phyloP scores from a whole-genome alignment of 2,329 filamentous ascomycete species.

The Neoscytalidium dimidiatum region DNA sequence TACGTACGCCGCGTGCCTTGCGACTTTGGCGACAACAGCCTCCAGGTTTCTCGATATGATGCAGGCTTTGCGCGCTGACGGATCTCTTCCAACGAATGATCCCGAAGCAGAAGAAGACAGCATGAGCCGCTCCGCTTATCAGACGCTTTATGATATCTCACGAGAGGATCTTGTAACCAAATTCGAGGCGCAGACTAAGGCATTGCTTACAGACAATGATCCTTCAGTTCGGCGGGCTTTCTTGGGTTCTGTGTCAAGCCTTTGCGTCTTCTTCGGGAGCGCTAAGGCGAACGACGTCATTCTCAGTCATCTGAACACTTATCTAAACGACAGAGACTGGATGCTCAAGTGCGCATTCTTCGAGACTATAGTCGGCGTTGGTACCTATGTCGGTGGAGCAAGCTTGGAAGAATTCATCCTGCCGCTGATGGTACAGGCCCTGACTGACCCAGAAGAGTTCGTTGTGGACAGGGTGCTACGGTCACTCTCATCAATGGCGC shows the following conservation, averaged over 20 bases:
- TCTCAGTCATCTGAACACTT: constrained; percentile 92
- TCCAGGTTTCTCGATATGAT: constrained; percentile 87
- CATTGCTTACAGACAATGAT: constrained; percentile 83
- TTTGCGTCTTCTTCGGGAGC: constrained; percentile 94
- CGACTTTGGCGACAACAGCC: constrained; percentile 83
- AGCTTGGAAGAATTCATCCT: constrained; percentile 94
- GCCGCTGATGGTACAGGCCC: constrained; percentile 90
- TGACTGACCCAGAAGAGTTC: constrained; percentile 90
- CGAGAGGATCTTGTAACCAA: constrained; percentile 77
- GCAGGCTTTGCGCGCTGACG: constrained; percentile 81
- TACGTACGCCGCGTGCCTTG: constrained; percentile 90
- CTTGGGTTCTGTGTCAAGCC: constrained; percentile 82
- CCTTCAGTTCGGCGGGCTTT: constrained; percentile 87
- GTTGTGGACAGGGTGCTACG: constrained; percentile 90
- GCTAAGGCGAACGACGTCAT: constrained; percentile 95
- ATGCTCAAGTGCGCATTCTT: constrained; percentile 96
- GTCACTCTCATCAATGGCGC: constrained; percentile 84
- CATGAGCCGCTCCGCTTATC: constrained; percentile 68
- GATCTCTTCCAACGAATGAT: constrained; percentile 74
- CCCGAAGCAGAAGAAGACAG: constrained; percentile 77
- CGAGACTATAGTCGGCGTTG: constrained; percentile 90
- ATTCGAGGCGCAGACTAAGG: constrained; percentile 87
- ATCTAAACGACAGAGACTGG: constrained; percentile 95
- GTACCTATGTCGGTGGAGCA: constrained; percentile 83
- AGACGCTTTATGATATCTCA: constrained; percentile 85